Evolutionary conservation across 2,329 filamentous ascomycete species (phyloP).

Genomic region (Monilinia fructicola): DNA sequence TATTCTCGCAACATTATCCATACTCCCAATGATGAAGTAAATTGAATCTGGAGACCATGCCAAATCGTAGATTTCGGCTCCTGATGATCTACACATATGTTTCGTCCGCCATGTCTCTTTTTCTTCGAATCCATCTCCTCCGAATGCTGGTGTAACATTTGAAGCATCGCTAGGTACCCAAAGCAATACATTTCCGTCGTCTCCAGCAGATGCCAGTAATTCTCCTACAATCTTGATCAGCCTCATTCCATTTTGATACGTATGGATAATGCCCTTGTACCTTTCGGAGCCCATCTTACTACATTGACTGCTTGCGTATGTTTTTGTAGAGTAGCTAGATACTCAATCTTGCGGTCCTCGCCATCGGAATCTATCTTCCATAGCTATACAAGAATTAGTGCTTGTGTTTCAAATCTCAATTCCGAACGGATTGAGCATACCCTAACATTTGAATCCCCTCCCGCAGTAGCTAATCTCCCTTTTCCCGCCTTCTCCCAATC

Average conservation of each 20-base stretch:
- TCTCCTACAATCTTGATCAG: slow-evolving; percentile 61
- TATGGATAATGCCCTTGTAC: slow-evolving; percentile 48
- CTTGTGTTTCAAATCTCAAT: background rate
- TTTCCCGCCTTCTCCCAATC: slow-evolving; percentile 94
- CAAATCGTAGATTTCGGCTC: slow-evolving; percentile 95
- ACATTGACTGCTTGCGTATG: slow-evolving; percentile 98
- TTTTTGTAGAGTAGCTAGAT: slow-evolving; percentile 86
- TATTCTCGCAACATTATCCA: slow-evolving; percentile 97
- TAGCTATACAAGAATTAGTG: slow-evolving; percentile 53
- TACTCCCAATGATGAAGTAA: slow-evolving; percentile 97
- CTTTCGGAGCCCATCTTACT: slow-evolving; percentile 91
- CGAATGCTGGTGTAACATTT: slow-evolving; percentile 66
- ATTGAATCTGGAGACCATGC: slow-evolving; percentile 97
- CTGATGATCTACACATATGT: slow-evolving; percentile 94
- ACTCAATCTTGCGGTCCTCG: slow-evolving; percentile 85
- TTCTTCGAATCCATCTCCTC: slow-evolving; percentile 83
- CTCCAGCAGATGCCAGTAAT: slow-evolving; percentile 88
- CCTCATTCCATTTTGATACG: background rate
- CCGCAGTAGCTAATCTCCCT: slow-evolving; percentile 86
- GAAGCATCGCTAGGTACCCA: slow-evolving; percentile 82
- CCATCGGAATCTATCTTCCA: slow-evolving; percentile 88
- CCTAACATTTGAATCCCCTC: slow-evolving; percentile 94
- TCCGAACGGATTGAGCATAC: slow-evolving; percentile 48
- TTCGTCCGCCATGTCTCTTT: slow-evolving; percentile 97
- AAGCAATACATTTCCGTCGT: slow-evolving; percentile 94